Conservation (phyloP, 2,329 filamentous ascomycete species). For the Fusarium chlamydosporum region DNA sequence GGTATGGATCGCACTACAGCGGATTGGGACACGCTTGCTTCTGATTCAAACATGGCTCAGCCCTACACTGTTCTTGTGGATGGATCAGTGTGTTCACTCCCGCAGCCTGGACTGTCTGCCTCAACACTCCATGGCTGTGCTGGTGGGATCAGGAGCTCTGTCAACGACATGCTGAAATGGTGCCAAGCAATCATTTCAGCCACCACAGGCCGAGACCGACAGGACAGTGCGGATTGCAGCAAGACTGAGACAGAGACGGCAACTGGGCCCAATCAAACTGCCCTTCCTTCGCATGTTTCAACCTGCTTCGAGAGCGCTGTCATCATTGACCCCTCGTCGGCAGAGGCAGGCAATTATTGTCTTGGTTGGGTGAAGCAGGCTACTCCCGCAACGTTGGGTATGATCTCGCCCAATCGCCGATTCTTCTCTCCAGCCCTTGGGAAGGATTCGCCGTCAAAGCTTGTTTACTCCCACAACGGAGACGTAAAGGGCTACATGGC, state of each 20-base stretch:
- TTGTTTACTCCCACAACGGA: not conserved
- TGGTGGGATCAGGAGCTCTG: conserved; percentile 3
- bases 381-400: not conserved
- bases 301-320: not conserved
- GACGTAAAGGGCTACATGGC: not conserved
- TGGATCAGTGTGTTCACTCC: not conserved
- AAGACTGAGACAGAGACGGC: no score
- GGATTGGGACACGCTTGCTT: not conserved
- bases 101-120: not conserved
- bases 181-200: conserved; percentile 1
- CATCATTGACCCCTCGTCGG: not conserved
- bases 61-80: conserved; percentile 1
- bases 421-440: conserved; percentile 1
- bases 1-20: conserved; percentile 1
- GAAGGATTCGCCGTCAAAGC: not conserved
- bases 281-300: not conserved
- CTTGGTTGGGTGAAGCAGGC: conserved; percentile 1
- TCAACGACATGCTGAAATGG: conserved; percentile 4
- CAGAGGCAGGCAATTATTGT: not conserved
- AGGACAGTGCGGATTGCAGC: no score
- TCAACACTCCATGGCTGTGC: conserved; percentile 2
- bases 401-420: conserved; percentile 1
- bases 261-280: no score
- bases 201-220: no score
- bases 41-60: conserved; percentile 4